Evolutionary conservation across 169 alveolate species (phyloP).

Genomic region (Babesia gibsoni): DNA sequence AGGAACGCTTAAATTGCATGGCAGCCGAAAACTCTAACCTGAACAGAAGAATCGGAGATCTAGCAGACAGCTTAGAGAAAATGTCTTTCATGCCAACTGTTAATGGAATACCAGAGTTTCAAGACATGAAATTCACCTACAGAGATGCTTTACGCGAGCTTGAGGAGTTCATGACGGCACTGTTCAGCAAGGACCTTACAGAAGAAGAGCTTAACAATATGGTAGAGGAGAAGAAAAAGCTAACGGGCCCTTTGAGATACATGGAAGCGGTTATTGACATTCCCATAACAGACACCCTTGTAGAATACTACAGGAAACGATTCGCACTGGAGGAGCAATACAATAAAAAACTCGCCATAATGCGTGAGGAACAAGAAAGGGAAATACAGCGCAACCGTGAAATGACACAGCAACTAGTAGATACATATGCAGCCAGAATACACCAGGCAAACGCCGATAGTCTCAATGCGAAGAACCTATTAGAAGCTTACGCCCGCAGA

Average conservation of each 20-base stretch:
- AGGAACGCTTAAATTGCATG: not conserved
- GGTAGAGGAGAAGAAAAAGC: not conserved
- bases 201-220: not conserved
- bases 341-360: not conserved
- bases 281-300: slow-evolving; percentile 1
- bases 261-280: not conserved
- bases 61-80: not conserved
- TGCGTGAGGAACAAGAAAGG: slow-evolving; percentile 6
- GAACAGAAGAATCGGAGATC: not conserved
- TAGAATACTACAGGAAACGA: slow-evolving; percentile 10
- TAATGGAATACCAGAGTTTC: not conserved
- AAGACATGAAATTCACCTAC: slow-evolving; percentile 6
- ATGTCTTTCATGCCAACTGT: slow-evolving; percentile 12
- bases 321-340: not conserved
- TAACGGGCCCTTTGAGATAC: slow-evolving; percentile 10
- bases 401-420: slow-evolving; percentile 25
- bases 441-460: slow-evolving; percentile 33
- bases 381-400: slow-evolving; percentile 13
- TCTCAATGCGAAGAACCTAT: not conserved
- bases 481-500: not conserved
- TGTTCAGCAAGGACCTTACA: not conserved
- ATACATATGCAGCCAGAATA: slow-evolving; percentile 27
- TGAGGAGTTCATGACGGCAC: not conserved
- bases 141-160: slow-evolving; percentile 1
- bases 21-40: not conserved